Percentiles rank a stretch among this genome's conserved stretches.
Conservation (phyloP, 1,284 basidiomycete genomes). For the Fomitiporia mediterranea region DNA sequence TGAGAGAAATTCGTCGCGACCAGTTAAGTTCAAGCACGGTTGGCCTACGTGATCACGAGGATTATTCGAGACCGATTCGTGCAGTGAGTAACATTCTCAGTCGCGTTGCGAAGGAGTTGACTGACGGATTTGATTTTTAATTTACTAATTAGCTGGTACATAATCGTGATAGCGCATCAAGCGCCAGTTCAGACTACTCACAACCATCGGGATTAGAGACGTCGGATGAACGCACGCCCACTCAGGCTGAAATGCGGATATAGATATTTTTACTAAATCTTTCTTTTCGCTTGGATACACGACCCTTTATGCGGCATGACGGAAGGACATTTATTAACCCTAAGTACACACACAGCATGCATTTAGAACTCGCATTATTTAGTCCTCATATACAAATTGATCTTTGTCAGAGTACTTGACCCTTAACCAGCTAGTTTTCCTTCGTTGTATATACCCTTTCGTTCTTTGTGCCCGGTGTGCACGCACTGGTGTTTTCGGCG, state of each 20-base stretch:
- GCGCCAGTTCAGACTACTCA: slow-evolving; percentile 19
- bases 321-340: too few species aligned
- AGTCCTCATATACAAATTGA: too few species aligned
- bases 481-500: too few species aligned
- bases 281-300: too few species aligned
- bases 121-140: not conserved
- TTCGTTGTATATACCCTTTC: too few species aligned
- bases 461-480: too few species aligned
- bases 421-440: too few species aligned
- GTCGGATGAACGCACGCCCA: not conserved
- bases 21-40: slow-evolving; percentile 32
- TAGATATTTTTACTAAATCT: not conserved
- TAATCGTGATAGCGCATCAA: slow-evolving; percentile 38
- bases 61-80: slow-evolving; percentile 41
- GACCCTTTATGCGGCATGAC: too few species aligned
- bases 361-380: too few species aligned
- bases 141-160: slow-evolving; percentile 31
- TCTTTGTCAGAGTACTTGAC: too few species aligned
- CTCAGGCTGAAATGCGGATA: not conserved
- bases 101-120: not conserved
- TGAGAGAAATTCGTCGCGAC: slow-evolving; percentile 23
- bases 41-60: slow-evolving; percentile 40
- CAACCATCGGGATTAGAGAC: not conserved
- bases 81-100: slow-evolving; percentile 31
- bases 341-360: too few species aligned